Base-by-base conservation (phyloP, 1,284 basidiomycete genomes). In the Xanthoconium separans region DNA sequence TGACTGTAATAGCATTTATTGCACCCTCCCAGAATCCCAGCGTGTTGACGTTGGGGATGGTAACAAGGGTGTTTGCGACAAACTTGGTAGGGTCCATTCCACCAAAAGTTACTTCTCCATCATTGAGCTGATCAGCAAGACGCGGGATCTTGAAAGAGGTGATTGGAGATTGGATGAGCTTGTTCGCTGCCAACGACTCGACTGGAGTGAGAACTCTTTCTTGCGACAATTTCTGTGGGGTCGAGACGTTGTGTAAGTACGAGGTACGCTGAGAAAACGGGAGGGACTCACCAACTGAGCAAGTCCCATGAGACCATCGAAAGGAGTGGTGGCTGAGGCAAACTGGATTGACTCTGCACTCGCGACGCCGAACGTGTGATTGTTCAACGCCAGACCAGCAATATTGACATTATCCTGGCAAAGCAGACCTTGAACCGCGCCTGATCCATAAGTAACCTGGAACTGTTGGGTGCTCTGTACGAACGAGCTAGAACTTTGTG, bases 231-330 rank as follows among this genome's bases (percentile, higher is more conserved):
- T 68, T 74, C 78, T 86, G 46, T 4, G 46, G 33, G n/a, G 36
- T 37, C 1, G 27, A 18, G 15, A n/a, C 4, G 18, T 56, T 7
- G 27, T 27, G 7, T 27, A 5, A 7, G 27, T 27, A 27, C 27
- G n/a, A 56, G 50, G 6, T 27, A 27, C 27, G 16, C 16, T 27
- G 3, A 18, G 47, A 22, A 44, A 9, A 49, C 27, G 15, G 29
- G 36, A 51, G 46, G 58, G 20, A 75, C 79, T 50, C 65, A 86
- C 80, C 61, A 83, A 87, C 74, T 82, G 82, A 44, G 90, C 89
- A 60, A 93, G 77, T 56, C 92, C 88, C 89, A 97, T 86, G 58
- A 95, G 72, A 44, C 93, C 86, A 69, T 95, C 92, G 61, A 93
- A 92, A 0, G 83, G 77, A 33, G 77, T 75, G 1, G 62, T 58